Evolutionary conservation across 371 early-diverging fungal species (phyloP).

Genomic region (Apophysomyces ossiformis): DNA sequence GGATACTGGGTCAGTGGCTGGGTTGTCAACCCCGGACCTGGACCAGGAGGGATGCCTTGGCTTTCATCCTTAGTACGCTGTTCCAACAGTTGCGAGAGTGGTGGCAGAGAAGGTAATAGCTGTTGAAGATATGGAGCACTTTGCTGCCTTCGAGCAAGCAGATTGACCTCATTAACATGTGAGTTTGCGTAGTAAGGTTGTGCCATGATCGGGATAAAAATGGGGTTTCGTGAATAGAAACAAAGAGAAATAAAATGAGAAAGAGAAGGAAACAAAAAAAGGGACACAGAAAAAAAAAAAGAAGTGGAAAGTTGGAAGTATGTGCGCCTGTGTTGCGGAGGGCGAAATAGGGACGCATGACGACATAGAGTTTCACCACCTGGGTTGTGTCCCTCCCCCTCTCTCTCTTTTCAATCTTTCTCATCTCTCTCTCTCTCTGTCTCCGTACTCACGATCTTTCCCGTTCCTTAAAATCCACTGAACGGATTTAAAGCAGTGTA

Average conservation of each 20-base stretch:
- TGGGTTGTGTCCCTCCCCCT: neutral
- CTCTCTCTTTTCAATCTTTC: no score
- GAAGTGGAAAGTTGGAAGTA: neutral
- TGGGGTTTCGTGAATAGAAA: neutral
- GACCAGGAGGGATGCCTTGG: constrained; percentile 3
- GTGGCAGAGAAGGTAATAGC: constrained; percentile 39
- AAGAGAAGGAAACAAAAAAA: neutral
- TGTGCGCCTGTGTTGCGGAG: constrained; percentile 1
- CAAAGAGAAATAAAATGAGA: neutral
- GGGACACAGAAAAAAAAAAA: neutral
- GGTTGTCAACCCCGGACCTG: constrained; percentile 7
- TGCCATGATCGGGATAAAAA: neutral
- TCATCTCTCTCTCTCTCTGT: no score
- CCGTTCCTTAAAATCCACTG: no score
- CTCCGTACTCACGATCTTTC: no score
- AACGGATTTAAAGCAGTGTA: no score
- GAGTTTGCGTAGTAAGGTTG: constrained; percentile 9
- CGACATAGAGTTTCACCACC: constrained; percentile 5
- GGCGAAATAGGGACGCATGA: constrained; percentile 3
- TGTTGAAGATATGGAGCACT: constrained; percentile 34
- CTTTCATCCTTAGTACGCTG: neutral
- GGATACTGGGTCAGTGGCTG: constrained; percentile 2
- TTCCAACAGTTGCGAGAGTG: constrained; percentile 36
- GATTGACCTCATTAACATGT: constrained; percentile 13
- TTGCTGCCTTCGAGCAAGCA: constrained; percentile 45